These are phyloP conservation scores for Tylopilus sp. DNA, from an alignment of 1,284 basidiomycete genomes.

Conservation along the genomic window DNA sequence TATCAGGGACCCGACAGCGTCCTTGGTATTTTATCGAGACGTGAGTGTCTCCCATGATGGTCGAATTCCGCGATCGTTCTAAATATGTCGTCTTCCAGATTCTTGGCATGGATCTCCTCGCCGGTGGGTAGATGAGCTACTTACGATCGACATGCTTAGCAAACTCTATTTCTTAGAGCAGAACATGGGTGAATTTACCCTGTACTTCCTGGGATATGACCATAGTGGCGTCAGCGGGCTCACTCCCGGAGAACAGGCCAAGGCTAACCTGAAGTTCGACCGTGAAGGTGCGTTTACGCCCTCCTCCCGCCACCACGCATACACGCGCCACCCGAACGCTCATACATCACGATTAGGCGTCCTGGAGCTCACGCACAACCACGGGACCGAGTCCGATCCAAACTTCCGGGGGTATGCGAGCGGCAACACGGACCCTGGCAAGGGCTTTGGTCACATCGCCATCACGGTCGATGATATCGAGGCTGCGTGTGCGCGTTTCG, in stretches of 20 bases:
- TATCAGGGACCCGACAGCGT: constrained; percentile 83
- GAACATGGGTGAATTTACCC: constrained; percentile 59
- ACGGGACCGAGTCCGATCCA: constrained; percentile 81
- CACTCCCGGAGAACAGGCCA: constrained; percentile 47
- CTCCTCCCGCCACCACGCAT: neutral
- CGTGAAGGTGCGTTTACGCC: constrained; percentile 55
- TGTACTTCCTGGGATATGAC: constrained; percentile 82
- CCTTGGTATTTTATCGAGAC: constrained; percentile 73
- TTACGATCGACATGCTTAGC: neutral
- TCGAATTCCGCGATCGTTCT: neutral
- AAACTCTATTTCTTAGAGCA: constrained; percentile 37
- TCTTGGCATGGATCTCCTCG: constrained; percentile 85
- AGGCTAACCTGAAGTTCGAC: constrained; percentile 38
- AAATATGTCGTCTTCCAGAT: constrained; percentile 38
- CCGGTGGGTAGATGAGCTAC: constrained; percentile 37
- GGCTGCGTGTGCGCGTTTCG: constrained; percentile 81
- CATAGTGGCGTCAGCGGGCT: constrained; percentile 45
- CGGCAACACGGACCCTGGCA: constrained; percentile 82
- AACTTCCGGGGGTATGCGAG: constrained; percentile 76
- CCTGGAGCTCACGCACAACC: constrained; percentile 87
- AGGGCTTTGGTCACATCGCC: constrained; percentile 85
- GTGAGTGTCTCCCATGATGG: constrained; percentile 36
- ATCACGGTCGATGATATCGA: constrained; percentile 83
- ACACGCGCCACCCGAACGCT: constrained; percentile 1
- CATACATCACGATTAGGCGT: constrained; percentile 45